A percentile compares a stretch with the other conserved stretches of the same genome.
These are phyloP conservation scores for Yueomyces sinensis DNA, from an alignment of 805 yeast species.

Conservation along the genomic window DNA sequence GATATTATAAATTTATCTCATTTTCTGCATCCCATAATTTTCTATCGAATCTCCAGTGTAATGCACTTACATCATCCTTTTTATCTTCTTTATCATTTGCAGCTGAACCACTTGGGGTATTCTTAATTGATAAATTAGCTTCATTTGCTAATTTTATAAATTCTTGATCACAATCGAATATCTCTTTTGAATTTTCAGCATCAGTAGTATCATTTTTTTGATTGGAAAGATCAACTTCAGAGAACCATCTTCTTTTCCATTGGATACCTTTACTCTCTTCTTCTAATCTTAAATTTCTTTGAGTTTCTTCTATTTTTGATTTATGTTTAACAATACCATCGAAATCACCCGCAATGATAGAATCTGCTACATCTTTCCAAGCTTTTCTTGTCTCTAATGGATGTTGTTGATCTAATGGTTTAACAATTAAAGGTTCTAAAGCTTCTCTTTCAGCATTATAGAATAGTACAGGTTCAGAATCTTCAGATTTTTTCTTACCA, in stretches of 20 bases:
- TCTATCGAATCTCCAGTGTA: conserved; percentile 63
- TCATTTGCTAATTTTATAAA: conserved; percentile 32
- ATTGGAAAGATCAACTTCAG: conserved; percentile 26
- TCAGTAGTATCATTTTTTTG: conserved; percentile 10
- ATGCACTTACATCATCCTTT: conserved; percentile 28
- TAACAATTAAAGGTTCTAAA: conserved; percentile 54
- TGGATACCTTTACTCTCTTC: conserved; percentile 52
- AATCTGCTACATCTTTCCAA: conserved; percentile 86
- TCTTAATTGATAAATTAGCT: conserved; percentile 46
- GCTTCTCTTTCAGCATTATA: conserved; percentile 46
- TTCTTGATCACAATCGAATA: conserved; percentile 24
- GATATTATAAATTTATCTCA: conserved; percentile 33
- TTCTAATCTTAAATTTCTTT: conserved; percentile 67
- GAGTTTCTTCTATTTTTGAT: conserved; percentile 69
- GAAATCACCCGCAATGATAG: conserved; percentile 65
- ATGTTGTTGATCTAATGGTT: conserved; percentile 74
- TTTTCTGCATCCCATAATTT: conserved; percentile 44
- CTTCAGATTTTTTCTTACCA: conserved; percentile 2
- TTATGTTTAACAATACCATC: conserved; percentile 67
- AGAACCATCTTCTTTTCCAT: conserved; percentile 87
- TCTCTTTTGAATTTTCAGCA: conserved; percentile 14
- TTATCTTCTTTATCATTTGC: conserved; percentile 46
- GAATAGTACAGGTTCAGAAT: conserved; percentile 27
- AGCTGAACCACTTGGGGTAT: conserved; percentile 56
- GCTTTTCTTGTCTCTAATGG: conserved; percentile 79